Evolutionary conservation across 495 filamentous ascomycete species (phyloP).

Genomic region (Xylaria venustula): DNA sequence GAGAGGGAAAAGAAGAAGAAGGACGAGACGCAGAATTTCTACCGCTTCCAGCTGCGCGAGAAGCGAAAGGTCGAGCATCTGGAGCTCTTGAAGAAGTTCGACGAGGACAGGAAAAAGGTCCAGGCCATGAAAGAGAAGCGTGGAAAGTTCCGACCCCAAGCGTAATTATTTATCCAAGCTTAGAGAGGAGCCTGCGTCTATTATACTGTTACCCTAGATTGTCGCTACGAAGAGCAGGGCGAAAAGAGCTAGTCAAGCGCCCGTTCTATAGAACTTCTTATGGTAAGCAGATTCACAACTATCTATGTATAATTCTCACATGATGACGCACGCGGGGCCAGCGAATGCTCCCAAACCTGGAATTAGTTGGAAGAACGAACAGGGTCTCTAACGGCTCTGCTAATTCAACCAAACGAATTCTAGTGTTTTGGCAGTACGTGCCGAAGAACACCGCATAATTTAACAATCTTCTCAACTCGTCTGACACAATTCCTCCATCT

Average conservation of each 20-base stretch:
- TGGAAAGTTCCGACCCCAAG: constrained; percentile 57
- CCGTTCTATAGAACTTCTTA: background rate
- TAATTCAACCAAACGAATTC: no score
- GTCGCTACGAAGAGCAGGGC: background rate
- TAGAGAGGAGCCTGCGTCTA: background rate
- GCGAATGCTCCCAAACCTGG: constrained; percentile 37
- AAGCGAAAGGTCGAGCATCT: constrained; percentile 79
- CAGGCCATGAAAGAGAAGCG: constrained; percentile 58
- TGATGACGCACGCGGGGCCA: constrained; percentile 59
- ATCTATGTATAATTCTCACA: constrained; percentile 18
- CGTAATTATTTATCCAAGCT: constrained; percentile 26
- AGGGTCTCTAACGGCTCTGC: no score
- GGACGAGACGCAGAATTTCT: constrained; percentile 74
- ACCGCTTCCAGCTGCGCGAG: constrained; percentile 90
- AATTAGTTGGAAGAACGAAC: no score
- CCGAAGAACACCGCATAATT: constrained; percentile 49
- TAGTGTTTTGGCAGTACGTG: constrained; percentile 29
- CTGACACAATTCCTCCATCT: constrained; percentile 28
- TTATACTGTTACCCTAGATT: background rate
- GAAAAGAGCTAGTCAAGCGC: background rate
- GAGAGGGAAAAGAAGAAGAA: constrained; percentile 65
- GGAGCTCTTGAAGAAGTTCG: constrained; percentile 64
- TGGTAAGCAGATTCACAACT: background rate
- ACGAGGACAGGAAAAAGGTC: constrained; percentile 63
- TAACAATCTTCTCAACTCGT: constrained; percentile 50